Evolutionary conservation across 73 alveolate species (phyloP).

Genomic region (Stentor coeruleus): DNA sequence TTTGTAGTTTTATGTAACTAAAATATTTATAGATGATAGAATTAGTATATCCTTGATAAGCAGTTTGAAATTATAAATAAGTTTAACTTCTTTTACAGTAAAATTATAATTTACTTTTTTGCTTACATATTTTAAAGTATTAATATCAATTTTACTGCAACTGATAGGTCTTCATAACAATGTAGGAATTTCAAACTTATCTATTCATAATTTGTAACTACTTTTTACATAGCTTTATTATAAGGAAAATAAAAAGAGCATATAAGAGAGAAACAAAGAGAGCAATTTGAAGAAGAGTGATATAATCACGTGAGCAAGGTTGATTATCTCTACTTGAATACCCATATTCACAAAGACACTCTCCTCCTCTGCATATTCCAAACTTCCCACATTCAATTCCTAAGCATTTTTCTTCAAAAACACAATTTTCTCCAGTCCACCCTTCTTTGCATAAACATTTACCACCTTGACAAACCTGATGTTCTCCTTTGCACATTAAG

Average conservation of each 20-base stretch:
- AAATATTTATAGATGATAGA: too few relatives aligned
- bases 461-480: constrained; percentile 5
- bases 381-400: not conserved
- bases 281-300: not conserved
- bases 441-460: not conserved
- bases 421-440: constrained; percentile 2
- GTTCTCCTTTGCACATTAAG: not conserved
- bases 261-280: not conserved
- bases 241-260: not conserved
- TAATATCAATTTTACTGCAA: too few relatives aligned
- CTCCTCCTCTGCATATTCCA: not conserved
- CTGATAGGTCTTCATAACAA: too few relatives aligned
- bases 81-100: too few relatives aligned
- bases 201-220: too few relatives aligned
- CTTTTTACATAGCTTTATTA: not conserved
- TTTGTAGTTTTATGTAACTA: too few relatives aligned
- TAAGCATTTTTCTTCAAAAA: not conserved
- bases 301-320: not conserved
- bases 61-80: too few relatives aligned
- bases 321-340: not conserved
- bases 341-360: constrained; percentile 10
- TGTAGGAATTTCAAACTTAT: too few relatives aligned
- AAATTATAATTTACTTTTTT: too few relatives aligned
- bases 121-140: too few relatives aligned
- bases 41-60: too few relatives aligned